Evolutionary conservation across 108 stramenopile genomes (phyloP).

Genomic region (Aurantiochytrium sp.): DNA sequence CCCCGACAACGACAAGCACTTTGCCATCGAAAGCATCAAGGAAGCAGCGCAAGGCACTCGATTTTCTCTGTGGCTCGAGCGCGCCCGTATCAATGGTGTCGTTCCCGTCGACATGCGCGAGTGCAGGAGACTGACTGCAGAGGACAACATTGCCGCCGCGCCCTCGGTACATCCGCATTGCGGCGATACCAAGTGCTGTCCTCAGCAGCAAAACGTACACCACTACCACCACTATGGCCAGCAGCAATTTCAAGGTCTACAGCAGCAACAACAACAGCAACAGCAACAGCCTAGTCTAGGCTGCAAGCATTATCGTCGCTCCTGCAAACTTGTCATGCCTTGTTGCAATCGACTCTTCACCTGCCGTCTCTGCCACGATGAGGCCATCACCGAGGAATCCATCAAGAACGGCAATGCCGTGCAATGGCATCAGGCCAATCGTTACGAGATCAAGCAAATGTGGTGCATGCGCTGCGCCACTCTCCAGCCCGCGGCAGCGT

Average conservation of each 20-base stretch:
- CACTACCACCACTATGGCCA: no score
- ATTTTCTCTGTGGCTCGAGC: constrained; percentile 1
- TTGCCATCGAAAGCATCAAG: background rate
- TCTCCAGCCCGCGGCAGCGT: constrained; percentile 24
- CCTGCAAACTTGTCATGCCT: constrained; percentile 23
- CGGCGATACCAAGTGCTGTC: background rate
- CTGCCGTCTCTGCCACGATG: constrained; percentile 47
- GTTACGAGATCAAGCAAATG: constrained; percentile 26
- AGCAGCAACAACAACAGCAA: background rate
- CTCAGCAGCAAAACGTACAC: background rate
- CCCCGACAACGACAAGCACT: constrained; percentile 14
- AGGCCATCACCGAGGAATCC: constrained; percentile 22
- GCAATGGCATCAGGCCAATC: constrained; percentile 19
- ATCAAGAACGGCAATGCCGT: background rate
- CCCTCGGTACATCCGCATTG: background rate
- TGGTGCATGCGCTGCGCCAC: constrained; percentile 35
- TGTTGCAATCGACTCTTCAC: constrained; percentile 36
- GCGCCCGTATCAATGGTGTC: background rate
- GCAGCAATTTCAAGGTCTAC: background rate
- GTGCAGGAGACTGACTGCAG: background rate
- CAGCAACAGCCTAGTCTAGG: background rate
- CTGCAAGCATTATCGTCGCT: constrained; percentile 36
- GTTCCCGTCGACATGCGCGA: background rate
- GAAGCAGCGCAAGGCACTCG: background rate
- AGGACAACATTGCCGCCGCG: background rate